These are phyloP conservation scores for Boletus pseudo-olivaceus DNA, from an alignment of 768 basidiomycete genomes.

Conservation along the genomic window DNA sequence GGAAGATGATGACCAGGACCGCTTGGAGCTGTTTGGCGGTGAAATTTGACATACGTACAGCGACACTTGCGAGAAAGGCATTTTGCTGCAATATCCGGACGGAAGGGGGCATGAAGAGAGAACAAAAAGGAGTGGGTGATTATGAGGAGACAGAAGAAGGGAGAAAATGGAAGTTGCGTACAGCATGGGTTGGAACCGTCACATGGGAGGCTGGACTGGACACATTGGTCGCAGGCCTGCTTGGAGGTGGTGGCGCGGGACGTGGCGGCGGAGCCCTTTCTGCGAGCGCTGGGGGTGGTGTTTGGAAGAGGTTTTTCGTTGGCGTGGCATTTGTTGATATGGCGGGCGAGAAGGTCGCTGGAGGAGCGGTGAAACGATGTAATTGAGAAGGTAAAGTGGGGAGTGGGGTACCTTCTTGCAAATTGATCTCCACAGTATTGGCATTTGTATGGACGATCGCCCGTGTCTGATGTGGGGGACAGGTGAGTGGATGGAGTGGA, in stretches of 20 bases:
- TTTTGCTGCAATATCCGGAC: conserved; percentile 48
- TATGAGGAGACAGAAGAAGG: neutral
- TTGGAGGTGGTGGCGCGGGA: conserved; percentile 76
- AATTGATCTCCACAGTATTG: conserved; percentile 88
- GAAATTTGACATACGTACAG: conserved; percentile 81
- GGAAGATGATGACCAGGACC: conserved; percentile 63
- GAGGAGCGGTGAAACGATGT: conserved; percentile 1
- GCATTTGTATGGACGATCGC: conserved; percentile 87
- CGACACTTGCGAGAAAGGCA: conserved; percentile 66
- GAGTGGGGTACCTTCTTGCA: conserved; percentile 60
- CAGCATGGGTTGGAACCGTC: conserved; percentile 79
- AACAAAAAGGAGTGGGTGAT: neutral
- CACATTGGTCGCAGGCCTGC: conserved; percentile 84
- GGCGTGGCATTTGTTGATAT: conserved; percentile 86
- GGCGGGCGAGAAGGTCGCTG: conserved; percentile 81
- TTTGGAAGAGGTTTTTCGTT: conserved; percentile 54
- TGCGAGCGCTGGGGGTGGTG: conserved; percentile 38
- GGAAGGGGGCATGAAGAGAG: neutral
- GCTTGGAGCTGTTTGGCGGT: conserved; percentile 74
- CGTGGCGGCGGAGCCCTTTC: conserved; percentile 64
- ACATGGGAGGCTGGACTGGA: conserved; percentile 68
- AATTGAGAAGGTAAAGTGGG: neutral
- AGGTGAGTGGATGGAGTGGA: conserved; percentile 19
- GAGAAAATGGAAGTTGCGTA: conserved; percentile 33
- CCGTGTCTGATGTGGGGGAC: conserved; percentile 56